A percentile compares a stretch with the other conserved stretches of the same genome.
Evolutionary conservation across 2,329 filamentous ascomycete genomes (phyloP).

Genomic region (Hymenoscyphus infarciens): DNA sequence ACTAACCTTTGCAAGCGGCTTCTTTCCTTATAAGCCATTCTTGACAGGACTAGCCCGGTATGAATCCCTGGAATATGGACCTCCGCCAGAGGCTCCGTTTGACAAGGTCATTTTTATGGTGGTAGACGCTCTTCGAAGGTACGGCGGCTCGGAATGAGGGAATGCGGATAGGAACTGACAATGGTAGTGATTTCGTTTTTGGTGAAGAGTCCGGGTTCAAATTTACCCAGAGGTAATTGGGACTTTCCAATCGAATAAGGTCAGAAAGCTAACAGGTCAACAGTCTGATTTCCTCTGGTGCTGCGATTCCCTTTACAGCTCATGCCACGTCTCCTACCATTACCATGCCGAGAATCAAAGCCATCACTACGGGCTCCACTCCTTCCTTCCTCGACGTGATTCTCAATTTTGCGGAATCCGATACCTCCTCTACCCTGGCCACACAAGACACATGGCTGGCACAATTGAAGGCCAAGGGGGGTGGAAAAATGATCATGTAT

Average conservation of each 20-base stretch:
- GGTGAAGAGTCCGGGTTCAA: slow-evolving; percentile 73
- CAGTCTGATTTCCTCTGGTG: slow-evolving; percentile 78
- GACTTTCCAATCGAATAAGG: not conserved
- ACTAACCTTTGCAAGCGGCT: slow-evolving; percentile 77
- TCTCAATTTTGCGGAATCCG: slow-evolving; percentile 91
- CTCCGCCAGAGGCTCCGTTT: slow-evolving; percentile 66
- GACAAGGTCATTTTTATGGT: slow-evolving; percentile 96
- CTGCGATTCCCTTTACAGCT: slow-evolving; percentile 88
- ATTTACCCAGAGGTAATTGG: slow-evolving; percentile 77
- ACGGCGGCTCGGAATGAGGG: slow-evolving; percentile 25
- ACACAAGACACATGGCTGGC: slow-evolving; percentile 94
- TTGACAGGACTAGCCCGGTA: slow-evolving; percentile 78
- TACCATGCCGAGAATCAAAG: slow-evolving; percentile 96
- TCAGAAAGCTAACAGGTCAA: slow-evolving; percentile 25
- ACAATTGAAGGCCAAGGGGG: slow-evolving; percentile 73
- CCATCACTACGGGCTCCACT: slow-evolving; percentile 96
- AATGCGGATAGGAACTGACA: slow-evolving; percentile 25
- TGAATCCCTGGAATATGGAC: slow-evolving; percentile 51
- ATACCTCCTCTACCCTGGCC: slow-evolving; percentile 82
- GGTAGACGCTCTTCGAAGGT: slow-evolving; percentile 90
- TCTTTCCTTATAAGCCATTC: slow-evolving; percentile 97
- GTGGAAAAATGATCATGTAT: slow-evolving; percentile 84
- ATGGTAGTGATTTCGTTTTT: slow-evolving; percentile 84
- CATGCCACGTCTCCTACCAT: slow-evolving; percentile 96
- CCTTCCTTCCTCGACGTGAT: slow-evolving; percentile 97